Conservation (phyloP, 1,284 basidiomycete species). For the Cutaneotrichosporon cavernicola region DNA sequence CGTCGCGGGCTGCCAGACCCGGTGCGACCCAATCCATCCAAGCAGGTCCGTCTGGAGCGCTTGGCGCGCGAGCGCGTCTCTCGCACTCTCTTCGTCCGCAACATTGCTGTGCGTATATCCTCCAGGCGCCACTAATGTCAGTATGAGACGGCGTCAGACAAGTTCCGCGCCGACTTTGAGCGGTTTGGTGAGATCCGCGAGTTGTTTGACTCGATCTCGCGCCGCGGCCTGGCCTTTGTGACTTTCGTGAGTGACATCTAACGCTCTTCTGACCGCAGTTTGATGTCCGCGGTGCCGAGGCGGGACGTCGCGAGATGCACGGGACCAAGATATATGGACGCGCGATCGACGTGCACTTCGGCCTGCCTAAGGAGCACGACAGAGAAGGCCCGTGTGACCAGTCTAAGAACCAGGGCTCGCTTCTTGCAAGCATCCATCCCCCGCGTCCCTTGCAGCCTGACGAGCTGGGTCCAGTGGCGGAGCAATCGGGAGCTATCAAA, state of each 20-base stretch:
- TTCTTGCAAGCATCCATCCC: conserved; percentile 69
- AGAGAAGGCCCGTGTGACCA: conserved; percentile 66
- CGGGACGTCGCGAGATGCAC: conserved; percentile 82
- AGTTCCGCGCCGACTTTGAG: conserved; percentile 81
- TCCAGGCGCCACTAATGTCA: conserved; percentile 45
- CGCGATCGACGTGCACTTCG: conserved; percentile 97
- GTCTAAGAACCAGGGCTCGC: conserved; percentile 85
- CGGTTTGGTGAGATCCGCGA: conserved; percentile 93
- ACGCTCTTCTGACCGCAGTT: conserved; percentile 59
- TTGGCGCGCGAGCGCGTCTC: conserved; percentile 72
- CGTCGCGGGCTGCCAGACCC: neutral
- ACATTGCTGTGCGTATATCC: conserved; percentile 73
- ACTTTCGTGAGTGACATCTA: conserved; percentile 74
- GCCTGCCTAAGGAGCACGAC: conserved; percentile 84
- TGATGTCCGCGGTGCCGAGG: conserved; percentile 85
- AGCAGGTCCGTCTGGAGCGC: conserved; percentile 19
- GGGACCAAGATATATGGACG: conserved; percentile 78
- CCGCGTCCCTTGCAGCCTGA: conserved; percentile 73
- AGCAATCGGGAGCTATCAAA: conserved; percentile 87
- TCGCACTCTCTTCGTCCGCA: conserved; percentile 92
- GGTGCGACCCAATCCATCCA: conserved; percentile 10
- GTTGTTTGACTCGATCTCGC: conserved; percentile 90
- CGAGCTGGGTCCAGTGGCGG: conserved; percentile 77
- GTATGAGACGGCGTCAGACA: conserved; percentile 86
- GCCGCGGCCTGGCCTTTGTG: conserved; percentile 94